These are phyloP conservation scores for Mariannaea elegans DNA, from an alignment of 2,329 filamentous ascomycete species.

Conservation along the genomic window DNA sequence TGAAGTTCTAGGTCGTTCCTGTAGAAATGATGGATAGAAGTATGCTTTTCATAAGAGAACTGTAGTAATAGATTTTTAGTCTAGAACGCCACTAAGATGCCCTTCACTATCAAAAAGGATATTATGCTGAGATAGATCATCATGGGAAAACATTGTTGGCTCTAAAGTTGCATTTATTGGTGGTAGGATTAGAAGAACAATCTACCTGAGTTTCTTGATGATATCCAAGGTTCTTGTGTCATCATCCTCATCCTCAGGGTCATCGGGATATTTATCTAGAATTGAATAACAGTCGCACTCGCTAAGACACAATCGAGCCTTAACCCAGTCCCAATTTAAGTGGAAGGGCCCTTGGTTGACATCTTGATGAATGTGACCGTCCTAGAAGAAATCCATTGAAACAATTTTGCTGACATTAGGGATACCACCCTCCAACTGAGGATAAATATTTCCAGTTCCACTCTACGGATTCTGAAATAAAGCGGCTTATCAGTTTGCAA, in stretches of 20 bases:
- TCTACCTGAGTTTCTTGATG: slow-evolving; percentile 37
- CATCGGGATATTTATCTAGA: background rate
- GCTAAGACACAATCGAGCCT: slow-evolving; percentile 32
- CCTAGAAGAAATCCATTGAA: slow-evolving; percentile 47
- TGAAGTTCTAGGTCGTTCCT: background rate
- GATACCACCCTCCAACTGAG: background rate
- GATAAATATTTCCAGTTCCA: slow-evolving; percentile 30
- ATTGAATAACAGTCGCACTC: slow-evolving; percentile 11
- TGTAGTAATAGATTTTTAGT: background rate
- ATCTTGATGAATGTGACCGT: slow-evolving; percentile 40
- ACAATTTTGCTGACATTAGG: slow-evolving; percentile 41
- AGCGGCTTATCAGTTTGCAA: slow-evolving; percentile 11
- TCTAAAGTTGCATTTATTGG: slow-evolving; percentile 23
- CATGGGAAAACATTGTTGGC: background rate
- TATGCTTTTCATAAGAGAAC: background rate
- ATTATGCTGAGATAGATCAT: background rate
- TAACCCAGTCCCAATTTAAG: slow-evolving; percentile 48
- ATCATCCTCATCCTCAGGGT: slow-evolving; percentile 12
- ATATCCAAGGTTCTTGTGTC: slow-evolving; percentile 36
- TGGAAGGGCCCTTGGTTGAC: slow-evolving; percentile 48
- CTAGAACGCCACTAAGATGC: background rate
- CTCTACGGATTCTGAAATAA: slow-evolving; percentile 42
- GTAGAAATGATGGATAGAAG: background rate
- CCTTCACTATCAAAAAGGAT: background rate
- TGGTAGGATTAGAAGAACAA: slow-evolving; percentile 44